Evolutionary conservation across 148 eudicot species (phyloP).

Genomic region (Talinum fruticosum): DNA sequence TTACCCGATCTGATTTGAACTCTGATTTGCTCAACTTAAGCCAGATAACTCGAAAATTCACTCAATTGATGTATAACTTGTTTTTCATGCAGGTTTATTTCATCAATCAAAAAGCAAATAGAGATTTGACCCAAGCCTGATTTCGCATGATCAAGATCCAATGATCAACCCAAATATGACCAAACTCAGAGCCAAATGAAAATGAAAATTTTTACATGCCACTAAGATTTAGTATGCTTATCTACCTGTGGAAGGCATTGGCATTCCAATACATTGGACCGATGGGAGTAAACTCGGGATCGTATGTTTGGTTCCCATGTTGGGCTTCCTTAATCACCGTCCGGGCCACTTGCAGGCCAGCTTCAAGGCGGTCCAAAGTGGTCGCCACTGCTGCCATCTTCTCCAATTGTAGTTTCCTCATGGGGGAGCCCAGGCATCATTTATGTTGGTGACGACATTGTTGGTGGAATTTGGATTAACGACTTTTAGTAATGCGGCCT

Average conservation of each 20-base stretch:
- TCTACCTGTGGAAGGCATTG: constrained; percentile 59
- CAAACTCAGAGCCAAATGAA: not conserved
- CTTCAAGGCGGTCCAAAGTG: constrained; percentile 47
- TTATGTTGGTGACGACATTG: constrained; percentile 1
- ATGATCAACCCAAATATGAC: not conserved
- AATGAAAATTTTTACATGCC: not conserved
- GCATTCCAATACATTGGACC: constrained; percentile 74
- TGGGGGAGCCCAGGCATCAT: constrained; percentile 23
- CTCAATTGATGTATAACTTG: no score
- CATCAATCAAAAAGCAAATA: not conserved
- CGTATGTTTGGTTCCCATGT: constrained; percentile 27
- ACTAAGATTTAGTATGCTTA: not conserved
- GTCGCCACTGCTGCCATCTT: constrained; percentile 29
- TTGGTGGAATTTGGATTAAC: constrained; percentile 20
- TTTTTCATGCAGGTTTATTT: no score
- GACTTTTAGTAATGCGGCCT: not conserved
- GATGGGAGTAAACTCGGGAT: constrained; percentile 37
- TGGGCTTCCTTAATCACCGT: constrained; percentile 45
- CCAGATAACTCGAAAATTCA: no score
- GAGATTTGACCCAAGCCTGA: not conserved
- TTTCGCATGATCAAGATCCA: not conserved
- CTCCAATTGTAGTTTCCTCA: not conserved
- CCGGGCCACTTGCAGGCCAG: constrained; percentile 51
- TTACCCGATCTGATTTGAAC: no score
- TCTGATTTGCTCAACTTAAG: no score